Base-by-base conservation (phyloP, 1,284 basidiomycete species). In the Naganishia liquefaciens region DNA sequence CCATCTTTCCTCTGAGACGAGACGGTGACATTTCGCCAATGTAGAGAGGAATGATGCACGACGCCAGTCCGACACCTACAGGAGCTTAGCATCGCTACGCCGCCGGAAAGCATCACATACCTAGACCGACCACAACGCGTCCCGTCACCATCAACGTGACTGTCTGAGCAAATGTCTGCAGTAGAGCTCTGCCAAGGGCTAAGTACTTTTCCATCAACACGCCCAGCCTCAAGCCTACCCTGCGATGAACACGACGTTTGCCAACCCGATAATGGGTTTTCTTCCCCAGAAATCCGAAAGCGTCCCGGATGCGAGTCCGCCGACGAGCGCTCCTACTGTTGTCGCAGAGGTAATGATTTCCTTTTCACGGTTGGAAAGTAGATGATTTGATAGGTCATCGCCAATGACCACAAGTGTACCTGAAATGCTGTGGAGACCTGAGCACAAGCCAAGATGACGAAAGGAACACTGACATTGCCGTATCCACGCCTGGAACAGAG, bases 271-370 rank as follows among this genome's bases (percentile, higher is more conserved):
- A 1, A 90, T 87, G 3, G 81, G 80, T 67, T 84, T 84, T 19
- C 88, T 81, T 3, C 88, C 89, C n/a, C 84, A 84, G 79, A 84
- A 85, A 70, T 91, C 89, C 13, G 86, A 88, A 49, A 89, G 77
- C 55, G 86, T 80, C 3, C 90, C 89, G 1, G 88, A 87, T 4
- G 79, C 81, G 17, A 91, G 81, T 43, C 88, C 87, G 19, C 89
- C 90, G 2, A 91, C 64, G 2, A 92, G 81, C 0, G 89, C 90
- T 10, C 88, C 89, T 27, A 91, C 81, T 0, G 89, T 91, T 0
- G 90, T 92, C 0, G 89, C 81, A 1, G 88, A 88, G 0, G 89
- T 91, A 71, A 91, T 89, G 49, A 89, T 82, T 82, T 90, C 87
- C 81, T 89, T 89, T 76, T 90, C 85, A 47, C 82, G 80, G 68